Base-by-base conservation (phyloP, 1,139 yeast species). In the Sugiyamaella grinbergsii region DNA sequence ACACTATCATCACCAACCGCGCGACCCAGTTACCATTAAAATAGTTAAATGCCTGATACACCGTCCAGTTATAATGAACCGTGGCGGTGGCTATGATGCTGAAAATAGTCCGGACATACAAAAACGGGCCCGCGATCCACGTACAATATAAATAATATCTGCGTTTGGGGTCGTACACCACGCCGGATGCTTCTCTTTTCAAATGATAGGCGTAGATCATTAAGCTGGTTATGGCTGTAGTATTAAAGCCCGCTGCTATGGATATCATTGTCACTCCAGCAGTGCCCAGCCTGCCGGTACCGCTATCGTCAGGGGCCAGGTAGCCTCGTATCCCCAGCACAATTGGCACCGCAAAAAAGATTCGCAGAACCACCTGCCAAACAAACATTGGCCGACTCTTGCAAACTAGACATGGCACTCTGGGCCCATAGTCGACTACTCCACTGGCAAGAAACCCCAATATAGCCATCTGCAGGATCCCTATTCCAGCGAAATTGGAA, bases 1-100 rank as follows among this genome's bases (percentile, higher is more conserved):
- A 28, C 18, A 54, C 47, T 16, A 47, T 42, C 57, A 54, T 53
- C 5, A 44, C 47, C 6, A 54, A 50, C 18, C 48, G 49, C 15
- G 40, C 32, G 18, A 20, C 29, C 57, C 58, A 54, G 50, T 39
- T 43, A 15, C 58, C 56, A 20, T 46, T 20, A 38, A 54, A 54
- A n/a, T 42, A 18, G 36, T 50, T 52, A 44, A 45, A 54, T 18
- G 54, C 44, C 43, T 53, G 45, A 26, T 47, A 47, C 10, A 8
- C 31, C 1, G 46, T 19, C 34, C 48, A 23, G 10, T 50, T 42
- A 44, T 53, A 53, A 4, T 51, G 42, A 24, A 42, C 38, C 2
- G 32, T 15, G 4, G 36, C n/a, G 1, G 37, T 11, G 11, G 45
- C 45, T 10, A 41, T 22, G 2, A 54, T 23, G 6, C 49, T 19